Base-by-base conservation (phyloP, 371 early-diverging fungal genomes). In the Mucor sp. region DNA sequence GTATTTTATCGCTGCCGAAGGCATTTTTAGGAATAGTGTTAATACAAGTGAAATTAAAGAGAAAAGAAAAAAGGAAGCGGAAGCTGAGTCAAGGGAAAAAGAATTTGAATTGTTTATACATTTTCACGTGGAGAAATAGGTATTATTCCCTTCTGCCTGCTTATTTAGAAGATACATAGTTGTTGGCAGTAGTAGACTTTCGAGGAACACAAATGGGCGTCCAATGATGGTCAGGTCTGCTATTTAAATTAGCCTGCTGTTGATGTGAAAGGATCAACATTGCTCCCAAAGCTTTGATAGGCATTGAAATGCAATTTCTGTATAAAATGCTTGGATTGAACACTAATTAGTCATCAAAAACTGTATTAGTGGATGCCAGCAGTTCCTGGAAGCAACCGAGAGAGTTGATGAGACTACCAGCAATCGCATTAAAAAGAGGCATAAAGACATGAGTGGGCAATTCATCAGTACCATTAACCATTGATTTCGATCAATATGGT, bases 1-100 rank as follows among this genome's bases (percentile, higher is more conserved):
- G 44, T 72, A 74, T 58, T 75, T 74, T 25, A 63, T 48, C 27
- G 65, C 44, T 15, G 69, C 60, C 53, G 74, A 68, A 63, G 76
- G 66, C 71, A 77, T 78, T 7, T 59, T 47, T 17, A 28, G 15
- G 30, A 30, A 4, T 50, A 39, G 15, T 37, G 9, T 50, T 25
- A 50, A 50, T 32, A 58, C 44, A 60, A 37, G 21, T 4, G 7
- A 62, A 30, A 57, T 30, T 60, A 30, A 41, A 62, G 27, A 53
- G 17, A 41, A 64, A 41, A 62, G 27, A 53, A 25, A 41, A 64
- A 44, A 44, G 6, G 19, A 61, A 61, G 21, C 32, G 33, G 32
- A 33, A 58, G 15, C 27, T 60, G 39, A 19, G 7, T 41, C 39
- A 47, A 15, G 37, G 47, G 19, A 47, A 61, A 30, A 56, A 32